These are phyloP conservation scores for Gloeostereum incarnatum DNA, from an alignment of 768 basidiomycete genomes.

Conservation along the genomic window DNA sequence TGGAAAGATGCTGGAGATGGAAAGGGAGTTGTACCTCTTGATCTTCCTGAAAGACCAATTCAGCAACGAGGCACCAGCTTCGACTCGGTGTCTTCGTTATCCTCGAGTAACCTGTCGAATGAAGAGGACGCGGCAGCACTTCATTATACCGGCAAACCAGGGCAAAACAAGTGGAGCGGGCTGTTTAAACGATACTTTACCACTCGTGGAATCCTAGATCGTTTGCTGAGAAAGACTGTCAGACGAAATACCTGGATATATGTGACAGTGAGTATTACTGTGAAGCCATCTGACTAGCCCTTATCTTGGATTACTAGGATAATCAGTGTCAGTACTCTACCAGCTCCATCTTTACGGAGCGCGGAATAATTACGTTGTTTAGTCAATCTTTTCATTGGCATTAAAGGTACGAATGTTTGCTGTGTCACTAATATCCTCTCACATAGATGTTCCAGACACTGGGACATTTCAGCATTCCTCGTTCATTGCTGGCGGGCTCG, in stretches of 20 bases:
- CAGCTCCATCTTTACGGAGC: background rate
- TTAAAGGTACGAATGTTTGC: conserved; percentile 34
- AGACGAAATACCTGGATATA: conserved; percentile 63
- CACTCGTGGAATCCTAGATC: conserved; percentile 38
- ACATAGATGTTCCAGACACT: conserved; percentile 21
- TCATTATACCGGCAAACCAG: conserved; percentile 28
- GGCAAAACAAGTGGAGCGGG: conserved; percentile 27
- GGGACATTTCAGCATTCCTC: conserved; percentile 64
- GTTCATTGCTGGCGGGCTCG: conserved; percentile 45
- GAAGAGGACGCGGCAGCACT: conserved; percentile 22
- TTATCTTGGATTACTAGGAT: conserved; percentile 23
- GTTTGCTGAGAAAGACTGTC: conserved; percentile 48
- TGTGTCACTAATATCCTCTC: background rate
- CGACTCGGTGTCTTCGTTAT: conserved; percentile 10
- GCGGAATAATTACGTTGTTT: background rate
- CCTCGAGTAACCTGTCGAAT: conserved; percentile 7
- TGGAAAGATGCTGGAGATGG: conserved; percentile 59
- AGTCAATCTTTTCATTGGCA: conserved; percentile 62
- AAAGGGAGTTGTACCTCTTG: conserved; percentile 38
- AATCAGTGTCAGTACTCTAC: conserved; percentile 32
- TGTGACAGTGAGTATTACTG: conserved; percentile 34
- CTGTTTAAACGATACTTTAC: conserved; percentile 37
- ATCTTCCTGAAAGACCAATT: conserved; percentile 13
- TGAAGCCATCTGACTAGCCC: background rate
- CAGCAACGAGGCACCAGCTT: conserved; percentile 13